These are phyloP conservation scores for Sugiyamaella valdiviana DNA, from an alignment of 805 yeast species.

Conservation along the genomic window DNA sequence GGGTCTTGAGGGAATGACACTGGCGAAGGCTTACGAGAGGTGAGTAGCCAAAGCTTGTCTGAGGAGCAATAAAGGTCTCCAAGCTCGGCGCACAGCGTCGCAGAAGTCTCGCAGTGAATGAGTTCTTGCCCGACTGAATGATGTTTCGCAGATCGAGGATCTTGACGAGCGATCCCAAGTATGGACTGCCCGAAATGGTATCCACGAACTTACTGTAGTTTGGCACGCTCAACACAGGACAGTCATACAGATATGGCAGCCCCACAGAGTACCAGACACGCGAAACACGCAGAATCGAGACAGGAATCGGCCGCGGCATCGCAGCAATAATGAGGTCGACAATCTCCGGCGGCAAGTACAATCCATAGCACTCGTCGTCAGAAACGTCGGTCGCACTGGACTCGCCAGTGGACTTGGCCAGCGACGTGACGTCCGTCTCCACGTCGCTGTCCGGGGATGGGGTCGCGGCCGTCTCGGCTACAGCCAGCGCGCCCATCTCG, in stretches of 20 bases:
- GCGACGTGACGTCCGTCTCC: background rate
- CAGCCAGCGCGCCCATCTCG: background rate
- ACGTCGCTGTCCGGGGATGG: background rate
- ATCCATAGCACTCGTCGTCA: background rate
- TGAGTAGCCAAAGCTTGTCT: constrained; percentile 87
- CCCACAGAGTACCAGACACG: constrained; percentile 54
- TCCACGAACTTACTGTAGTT: constrained; percentile 74
- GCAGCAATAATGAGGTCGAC: constrained; percentile 36
- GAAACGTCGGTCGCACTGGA: background rate
- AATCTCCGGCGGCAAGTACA: constrained; percentile 45
- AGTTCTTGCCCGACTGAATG: constrained; percentile 87
- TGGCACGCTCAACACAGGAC: constrained; percentile 56
- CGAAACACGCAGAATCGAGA: constrained; percentile 54
- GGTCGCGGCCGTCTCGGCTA: constrained; percentile 3
- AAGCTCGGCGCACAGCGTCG: constrained; percentile 67
- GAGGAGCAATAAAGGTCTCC: constrained; percentile 79
- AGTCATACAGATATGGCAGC: constrained; percentile 56
- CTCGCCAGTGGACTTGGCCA: background rate
- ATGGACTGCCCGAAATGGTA: constrained; percentile 45
- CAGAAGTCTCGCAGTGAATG: constrained; percentile 74
- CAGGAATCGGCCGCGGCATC: constrained; percentile 20
- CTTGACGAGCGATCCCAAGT: constrained; percentile 53
- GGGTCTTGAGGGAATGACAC: constrained; percentile 55
- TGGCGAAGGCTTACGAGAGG: constrained; percentile 76
- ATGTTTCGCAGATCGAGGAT: constrained; percentile 69